Evolutionary conservation across 176 grass and related monocot genomes (phyloP).

Genomic region (Cymbopogon citratus): DNA sequence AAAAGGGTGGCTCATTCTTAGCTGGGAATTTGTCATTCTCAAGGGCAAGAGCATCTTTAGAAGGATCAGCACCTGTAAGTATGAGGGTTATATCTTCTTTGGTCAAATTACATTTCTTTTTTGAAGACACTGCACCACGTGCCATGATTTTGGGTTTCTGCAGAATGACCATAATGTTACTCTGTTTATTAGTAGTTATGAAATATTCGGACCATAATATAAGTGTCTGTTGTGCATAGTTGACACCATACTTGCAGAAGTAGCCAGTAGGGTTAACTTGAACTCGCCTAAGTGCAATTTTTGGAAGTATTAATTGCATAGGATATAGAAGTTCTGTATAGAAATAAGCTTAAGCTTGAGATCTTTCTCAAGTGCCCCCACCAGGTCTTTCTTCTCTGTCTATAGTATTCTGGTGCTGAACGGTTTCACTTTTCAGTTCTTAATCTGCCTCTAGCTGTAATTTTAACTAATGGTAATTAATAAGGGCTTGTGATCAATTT

Average conservation of each 20-base stretch:
- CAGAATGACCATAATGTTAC: background rate
- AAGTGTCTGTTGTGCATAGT: background rate
- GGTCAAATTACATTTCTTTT: constrained; percentile 15
- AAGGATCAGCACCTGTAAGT: constrained; percentile 97
- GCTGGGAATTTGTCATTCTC: constrained; percentile 97
- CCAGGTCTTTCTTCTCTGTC: background rate
- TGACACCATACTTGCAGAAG: background rate
- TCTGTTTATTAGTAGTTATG: background rate
- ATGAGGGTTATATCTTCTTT: constrained; percentile 8
- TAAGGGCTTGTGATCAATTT: background rate
- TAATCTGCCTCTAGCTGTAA: background rate
- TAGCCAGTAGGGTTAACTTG: background rate
- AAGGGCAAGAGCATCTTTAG: constrained; percentile 86
- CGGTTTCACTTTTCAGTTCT: background rate
- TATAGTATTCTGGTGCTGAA: background rate
- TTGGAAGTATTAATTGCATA: background rate
- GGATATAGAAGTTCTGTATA: background rate
- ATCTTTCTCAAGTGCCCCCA: background rate
- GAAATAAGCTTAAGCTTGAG: background rate
- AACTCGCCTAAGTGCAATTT: background rate
- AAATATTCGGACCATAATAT: background rate
- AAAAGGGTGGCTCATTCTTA: constrained; percentile 94
- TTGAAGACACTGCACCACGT: background rate
- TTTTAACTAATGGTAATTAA: constrained; percentile 9
- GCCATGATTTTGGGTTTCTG: constrained; percentile 1